phyloP scores from a whole-genome alignment of 192 early-diverging fungal species.

The Gryganskiella cystojenkinii region DNA sequence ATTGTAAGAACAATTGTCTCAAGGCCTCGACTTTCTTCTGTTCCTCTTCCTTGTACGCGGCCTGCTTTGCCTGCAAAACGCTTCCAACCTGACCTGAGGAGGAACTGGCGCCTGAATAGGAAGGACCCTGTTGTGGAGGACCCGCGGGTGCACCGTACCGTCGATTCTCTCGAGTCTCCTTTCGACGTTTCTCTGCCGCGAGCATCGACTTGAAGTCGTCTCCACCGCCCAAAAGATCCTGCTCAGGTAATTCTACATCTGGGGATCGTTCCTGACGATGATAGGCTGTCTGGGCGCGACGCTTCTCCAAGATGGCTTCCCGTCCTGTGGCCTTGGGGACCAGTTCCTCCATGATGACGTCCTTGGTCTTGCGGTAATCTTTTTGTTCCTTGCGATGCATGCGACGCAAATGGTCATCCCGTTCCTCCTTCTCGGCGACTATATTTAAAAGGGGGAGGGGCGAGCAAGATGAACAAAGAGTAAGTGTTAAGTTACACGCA shows the following conservation, averaged over 20 bases:
- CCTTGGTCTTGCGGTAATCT: constrained; percentile 58
- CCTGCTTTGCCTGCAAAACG: constrained; percentile 25
- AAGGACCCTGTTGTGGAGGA: neutral
- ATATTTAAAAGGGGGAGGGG: too few species aligned
- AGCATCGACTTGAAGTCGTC: constrained; percentile 61
- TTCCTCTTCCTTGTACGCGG: constrained; percentile 43
- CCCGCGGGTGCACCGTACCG: neutral
- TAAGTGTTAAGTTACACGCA: neutral
- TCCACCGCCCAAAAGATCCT: constrained; percentile 69
- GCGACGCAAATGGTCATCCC: constrained; percentile 42
- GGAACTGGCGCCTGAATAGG: neutral
- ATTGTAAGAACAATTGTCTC: constrained; percentile 41
- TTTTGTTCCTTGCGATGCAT: constrained; percentile 54
- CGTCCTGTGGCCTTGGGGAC: constrained; percentile 73
- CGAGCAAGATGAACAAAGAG: neutral
- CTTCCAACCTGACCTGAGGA: constrained; percentile 5
- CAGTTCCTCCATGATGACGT: constrained; percentile 70
- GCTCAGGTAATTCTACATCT: constrained; percentile 70
- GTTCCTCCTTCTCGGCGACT: constrained; percentile 61
- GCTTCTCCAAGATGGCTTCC: constrained; percentile 73
- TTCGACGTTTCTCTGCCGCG: constrained; percentile 18
- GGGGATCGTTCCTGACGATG: constrained; percentile 69
- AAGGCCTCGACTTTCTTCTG: constrained; percentile 48
- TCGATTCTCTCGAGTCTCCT: constrained; percentile 33
- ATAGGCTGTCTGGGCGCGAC: constrained; percentile 66